A percentile compares a stretch with the other conserved stretches of the same genome.
Conservation (phyloP, 768 basidiomycete species). For the Leccinum variicolor region DNA sequence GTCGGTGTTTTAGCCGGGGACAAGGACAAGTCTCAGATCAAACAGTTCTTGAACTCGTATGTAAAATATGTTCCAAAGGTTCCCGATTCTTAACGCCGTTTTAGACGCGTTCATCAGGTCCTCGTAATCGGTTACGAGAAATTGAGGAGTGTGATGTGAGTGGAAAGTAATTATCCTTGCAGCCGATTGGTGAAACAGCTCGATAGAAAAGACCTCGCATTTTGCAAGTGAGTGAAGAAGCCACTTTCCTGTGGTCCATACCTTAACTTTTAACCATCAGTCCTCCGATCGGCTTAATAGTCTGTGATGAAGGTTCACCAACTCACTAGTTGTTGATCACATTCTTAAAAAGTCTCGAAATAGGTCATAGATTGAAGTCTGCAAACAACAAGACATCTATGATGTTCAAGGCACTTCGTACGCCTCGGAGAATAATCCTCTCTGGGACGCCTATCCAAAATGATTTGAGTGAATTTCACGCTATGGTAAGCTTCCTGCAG, state of each 20-base stretch:
- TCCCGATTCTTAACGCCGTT: not conserved
- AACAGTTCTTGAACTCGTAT: slow-evolving; percentile 73
- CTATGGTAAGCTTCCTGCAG: slow-evolving; percentile 66
- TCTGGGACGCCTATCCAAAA: slow-evolving; percentile 99
- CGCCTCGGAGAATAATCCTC: slow-evolving; percentile 78
- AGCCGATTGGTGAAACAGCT: slow-evolving; percentile 2
- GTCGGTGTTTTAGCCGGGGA: slow-evolving; percentile 59
- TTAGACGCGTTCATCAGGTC: slow-evolving; percentile 74
- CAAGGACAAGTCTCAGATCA: slow-evolving; percentile 52
- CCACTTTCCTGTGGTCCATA: not conserved
- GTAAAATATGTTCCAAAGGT: slow-evolving; percentile 21
- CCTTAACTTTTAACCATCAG: slow-evolving; percentile 34
- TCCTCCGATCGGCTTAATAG: slow-evolving; percentile 87
- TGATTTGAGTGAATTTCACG: slow-evolving; percentile 91
- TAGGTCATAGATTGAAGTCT: slow-evolving; percentile 90
- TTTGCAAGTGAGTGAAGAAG: slow-evolving; percentile 53
- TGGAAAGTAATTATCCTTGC: not conserved
- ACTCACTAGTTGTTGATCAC: not conserved
- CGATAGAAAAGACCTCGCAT: slow-evolving; percentile 51
- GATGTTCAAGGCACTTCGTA: slow-evolving; percentile 78
- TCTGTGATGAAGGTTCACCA: slow-evolving; percentile 87
- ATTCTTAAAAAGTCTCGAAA: not conserved
- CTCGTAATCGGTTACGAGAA: slow-evolving; percentile 95
- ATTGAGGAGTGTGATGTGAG: slow-evolving; percentile 77
- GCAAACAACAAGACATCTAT: slow-evolving; percentile 85